Percentiles rank a stretch among this genome's conserved stretches.
These are phyloP conservation scores for Aureobasidium uvarum DNA, from an alignment of 2,329 filamentous ascomycete species.

Conservation along the genomic window DNA sequence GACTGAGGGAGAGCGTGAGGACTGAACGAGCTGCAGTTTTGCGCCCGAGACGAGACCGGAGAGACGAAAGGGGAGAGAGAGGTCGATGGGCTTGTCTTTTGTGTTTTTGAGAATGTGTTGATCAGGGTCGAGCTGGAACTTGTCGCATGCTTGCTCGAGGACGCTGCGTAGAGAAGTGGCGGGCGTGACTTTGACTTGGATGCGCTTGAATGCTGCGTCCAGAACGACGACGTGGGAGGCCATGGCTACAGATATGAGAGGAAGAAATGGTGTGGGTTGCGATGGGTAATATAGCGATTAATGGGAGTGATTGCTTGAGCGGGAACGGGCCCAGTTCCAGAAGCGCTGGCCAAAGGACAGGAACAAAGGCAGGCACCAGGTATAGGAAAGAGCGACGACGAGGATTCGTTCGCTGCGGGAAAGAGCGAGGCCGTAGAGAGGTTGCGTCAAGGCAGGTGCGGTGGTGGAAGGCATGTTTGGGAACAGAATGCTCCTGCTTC, in stretches of 20 bases:
- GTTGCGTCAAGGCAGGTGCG: not conserved
- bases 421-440: constrained; percentile 36
- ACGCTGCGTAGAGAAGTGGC: constrained; percentile 80
- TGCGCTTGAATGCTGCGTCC: constrained; percentile 72
- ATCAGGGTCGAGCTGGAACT: constrained; percentile 69
- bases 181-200: constrained; percentile 79
- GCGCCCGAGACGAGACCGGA: constrained; percentile 81
- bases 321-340: constrained; percentile 31
- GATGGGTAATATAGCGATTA: not conserved
- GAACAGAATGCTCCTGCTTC: not conserved
- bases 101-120: constrained; percentile 82
- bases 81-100: constrained; percentile 80
- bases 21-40: constrained; percentile 86
- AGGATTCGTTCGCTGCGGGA: constrained; percentile 39
- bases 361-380: constrained; percentile 37
- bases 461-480: constrained; percentile 4
- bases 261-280: not conserved
- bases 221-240: constrained; percentile 86
- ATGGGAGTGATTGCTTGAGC: not conserved
- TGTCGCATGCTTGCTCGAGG: constrained; percentile 80
- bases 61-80: constrained; percentile 79
- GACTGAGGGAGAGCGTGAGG: constrained; percentile 78
- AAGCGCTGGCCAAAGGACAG: constrained; percentile 33
- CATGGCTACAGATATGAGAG: constrained; percentile 53
- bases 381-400: constrained; percentile 37